Percentiles rank a stretch among this genome's conserved stretches.
phyloP scores from a whole-genome alignment of 768 basidiomycete species.

The Suillus bovinus region DNA sequence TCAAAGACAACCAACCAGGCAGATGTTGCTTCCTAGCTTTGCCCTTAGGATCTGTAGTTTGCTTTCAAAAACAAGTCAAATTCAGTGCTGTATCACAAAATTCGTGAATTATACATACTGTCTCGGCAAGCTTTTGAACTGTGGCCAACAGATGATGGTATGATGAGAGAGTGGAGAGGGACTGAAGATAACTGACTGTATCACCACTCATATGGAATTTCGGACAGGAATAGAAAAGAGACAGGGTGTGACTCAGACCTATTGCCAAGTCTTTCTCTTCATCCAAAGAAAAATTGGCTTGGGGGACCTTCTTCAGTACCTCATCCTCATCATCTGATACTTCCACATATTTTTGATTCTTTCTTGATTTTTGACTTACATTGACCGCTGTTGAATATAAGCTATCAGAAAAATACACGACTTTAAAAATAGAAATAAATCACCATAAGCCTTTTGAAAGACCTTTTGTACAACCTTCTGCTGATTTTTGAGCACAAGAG shows the following conservation, averaged over 20 bases:
- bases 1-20: neutral
- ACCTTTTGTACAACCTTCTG: neutral
- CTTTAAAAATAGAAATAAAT: neutral
- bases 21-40: neutral
- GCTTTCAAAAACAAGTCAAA: neutral
- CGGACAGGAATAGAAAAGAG: neutral
- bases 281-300: no score
- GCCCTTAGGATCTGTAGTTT: neutral
- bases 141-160: neutral
- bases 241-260: no score
- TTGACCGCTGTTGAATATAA: no score
- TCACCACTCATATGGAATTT: no score
- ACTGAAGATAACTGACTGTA: neutral
- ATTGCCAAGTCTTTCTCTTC: neutral
- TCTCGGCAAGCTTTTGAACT: neutral
- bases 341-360: no score
- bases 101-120: no score
- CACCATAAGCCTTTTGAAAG: conserved; percentile 4
- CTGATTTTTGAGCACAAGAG: conserved; percentile 2
- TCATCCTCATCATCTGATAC: no score
- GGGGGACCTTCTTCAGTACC: no score
- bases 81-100: neutral
- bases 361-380: no score
- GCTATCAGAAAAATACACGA: neutral
- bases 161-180: neutral